Conservation (phyloP, 306 rosid genomes). For the Pyrus pyrifolia region DNA sequence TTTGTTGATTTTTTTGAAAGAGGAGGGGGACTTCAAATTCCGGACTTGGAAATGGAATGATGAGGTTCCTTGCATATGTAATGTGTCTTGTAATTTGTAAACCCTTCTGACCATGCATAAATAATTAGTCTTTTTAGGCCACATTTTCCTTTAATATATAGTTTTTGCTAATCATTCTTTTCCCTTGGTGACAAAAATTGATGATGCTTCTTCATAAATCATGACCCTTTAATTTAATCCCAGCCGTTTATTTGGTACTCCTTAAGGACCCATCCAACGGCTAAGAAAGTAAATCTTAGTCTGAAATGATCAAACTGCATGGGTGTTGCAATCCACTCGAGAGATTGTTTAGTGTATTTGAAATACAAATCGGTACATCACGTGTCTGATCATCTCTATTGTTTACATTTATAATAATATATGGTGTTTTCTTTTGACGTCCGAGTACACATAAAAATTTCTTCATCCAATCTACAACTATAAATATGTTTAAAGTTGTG, state of each 20-base stretch:
- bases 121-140: constrained; percentile 75
- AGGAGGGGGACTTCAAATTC: not conserved
- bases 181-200: constrained; percentile 29
- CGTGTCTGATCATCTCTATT: too few species aligned
- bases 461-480: constrained; percentile 15
- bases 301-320: constrained; percentile 19
- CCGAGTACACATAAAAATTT: too few species aligned
- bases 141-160: constrained; percentile 14
- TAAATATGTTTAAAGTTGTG: constrained; percentile 16
- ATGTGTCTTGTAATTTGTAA: constrained; percentile 25
- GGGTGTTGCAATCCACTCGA: constrained; percentile 58
- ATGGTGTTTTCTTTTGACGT: not conserved
- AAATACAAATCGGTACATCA: not conserved
- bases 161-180: not conserved
- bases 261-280: constrained; percentile 45
- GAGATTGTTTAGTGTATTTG: constrained; percentile 20
- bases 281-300: constrained; percentile 31
- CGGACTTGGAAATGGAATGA: constrained; percentile 34
- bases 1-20: constrained; percentile 35
- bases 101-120: constrained; percentile 25
- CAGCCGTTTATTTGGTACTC: constrained; percentile 29
- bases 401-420: not conserved
- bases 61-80: constrained; percentile 47
- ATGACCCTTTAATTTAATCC: constrained; percentile 13
- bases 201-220: constrained; percentile 36